Evolutionary conservation across 108 stramenopile species (phyloP).

Genomic region (Parietichytrium sp.): DNA sequence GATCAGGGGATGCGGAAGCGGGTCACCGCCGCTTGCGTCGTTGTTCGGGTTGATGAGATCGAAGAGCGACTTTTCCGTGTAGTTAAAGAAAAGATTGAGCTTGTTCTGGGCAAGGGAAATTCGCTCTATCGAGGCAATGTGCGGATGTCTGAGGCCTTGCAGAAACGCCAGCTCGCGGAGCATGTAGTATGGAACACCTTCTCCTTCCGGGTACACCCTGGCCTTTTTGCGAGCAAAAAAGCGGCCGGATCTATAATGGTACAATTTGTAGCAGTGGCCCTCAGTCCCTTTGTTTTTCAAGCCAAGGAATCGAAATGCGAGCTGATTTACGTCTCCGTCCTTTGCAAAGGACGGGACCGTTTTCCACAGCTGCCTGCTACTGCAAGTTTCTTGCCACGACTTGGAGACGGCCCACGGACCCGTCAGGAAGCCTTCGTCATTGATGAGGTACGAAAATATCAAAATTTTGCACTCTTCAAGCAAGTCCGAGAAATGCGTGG

Average conservation of each 20-base stretch:
- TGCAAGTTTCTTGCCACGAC: neutral
- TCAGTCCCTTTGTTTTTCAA: constrained; percentile 73
- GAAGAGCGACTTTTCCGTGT: constrained; percentile 81
- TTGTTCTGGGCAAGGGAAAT: constrained; percentile 39
- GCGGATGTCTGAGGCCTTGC: constrained; percentile 87
- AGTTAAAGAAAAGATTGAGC: constrained; percentile 90
- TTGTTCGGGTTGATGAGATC: constrained; percentile 74
- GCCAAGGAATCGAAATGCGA: neutral
- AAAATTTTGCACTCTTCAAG: neutral
- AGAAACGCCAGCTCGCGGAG: constrained; percentile 85
- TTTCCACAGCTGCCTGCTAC: neutral
- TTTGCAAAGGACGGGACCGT: neutral
- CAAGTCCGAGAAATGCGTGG: neutral
- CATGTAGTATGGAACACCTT: constrained; percentile 83
- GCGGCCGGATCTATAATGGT: constrained; percentile 53
- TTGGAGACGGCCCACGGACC: constrained; percentile 4
- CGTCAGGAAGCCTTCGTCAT: neutral
- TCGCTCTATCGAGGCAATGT: constrained; percentile 68
- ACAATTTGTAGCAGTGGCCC: constrained; percentile 86
- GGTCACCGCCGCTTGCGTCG: constrained; percentile 64
- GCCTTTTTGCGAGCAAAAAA: constrained; percentile 88
- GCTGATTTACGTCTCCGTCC: neutral
- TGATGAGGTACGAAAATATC: constrained; percentile 8
- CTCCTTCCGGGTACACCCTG: constrained; percentile 75
- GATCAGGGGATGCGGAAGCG: constrained; percentile 9